phyloP scores from a whole-genome alignment of 441 rosid genomes.

The Arabidopsis hybrid region DNA sequence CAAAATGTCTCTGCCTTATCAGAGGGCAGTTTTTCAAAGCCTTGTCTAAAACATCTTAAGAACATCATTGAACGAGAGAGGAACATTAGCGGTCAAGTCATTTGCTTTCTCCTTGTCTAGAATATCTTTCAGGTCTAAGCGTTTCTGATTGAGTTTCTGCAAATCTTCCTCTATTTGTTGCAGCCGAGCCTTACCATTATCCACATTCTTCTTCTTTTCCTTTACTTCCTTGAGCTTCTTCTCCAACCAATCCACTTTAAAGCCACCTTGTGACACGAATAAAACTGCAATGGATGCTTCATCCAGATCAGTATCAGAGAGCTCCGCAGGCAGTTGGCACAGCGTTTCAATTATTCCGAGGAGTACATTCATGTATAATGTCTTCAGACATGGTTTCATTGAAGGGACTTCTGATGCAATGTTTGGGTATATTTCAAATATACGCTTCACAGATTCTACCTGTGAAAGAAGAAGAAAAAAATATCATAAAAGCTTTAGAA shows the following conservation, averaged over 20 bases:
- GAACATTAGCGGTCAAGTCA: background rate
- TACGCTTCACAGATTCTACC: conserved; percentile 10
- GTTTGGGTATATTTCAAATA: conserved; percentile 35
- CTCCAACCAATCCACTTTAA: conserved; percentile 38
- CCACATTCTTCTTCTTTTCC: background rate
- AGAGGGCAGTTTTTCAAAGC: too few species aligned
- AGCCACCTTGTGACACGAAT: background rate
- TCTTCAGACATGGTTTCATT: conserved; percentile 15
- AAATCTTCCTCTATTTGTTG: background rate
- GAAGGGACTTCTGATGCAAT: background rate
- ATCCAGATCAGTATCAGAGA: conserved; percentile 4
- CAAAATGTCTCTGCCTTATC: too few species aligned
- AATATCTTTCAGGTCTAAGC: conserved; percentile 3
- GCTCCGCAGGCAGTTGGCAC: conserved; percentile 8
- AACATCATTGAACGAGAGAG: conserved; percentile 5
- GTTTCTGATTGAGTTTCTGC: background rate
- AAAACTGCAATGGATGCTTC: conserved; percentile 1
- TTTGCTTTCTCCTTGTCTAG: conserved; percentile 18
- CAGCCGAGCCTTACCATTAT: background rate
- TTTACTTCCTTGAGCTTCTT: conserved; percentile 9
- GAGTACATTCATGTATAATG: conserved; percentile 24
- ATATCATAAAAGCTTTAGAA: background rate
- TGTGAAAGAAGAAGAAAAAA: background rate
- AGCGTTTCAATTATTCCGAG: conserved; percentile 17
- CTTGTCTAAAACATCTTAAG: too few species aligned